phyloP scores from a whole-genome alignment of 2,329 filamentous ascomycete species.

The Microdochium bolleyi region DNA sequence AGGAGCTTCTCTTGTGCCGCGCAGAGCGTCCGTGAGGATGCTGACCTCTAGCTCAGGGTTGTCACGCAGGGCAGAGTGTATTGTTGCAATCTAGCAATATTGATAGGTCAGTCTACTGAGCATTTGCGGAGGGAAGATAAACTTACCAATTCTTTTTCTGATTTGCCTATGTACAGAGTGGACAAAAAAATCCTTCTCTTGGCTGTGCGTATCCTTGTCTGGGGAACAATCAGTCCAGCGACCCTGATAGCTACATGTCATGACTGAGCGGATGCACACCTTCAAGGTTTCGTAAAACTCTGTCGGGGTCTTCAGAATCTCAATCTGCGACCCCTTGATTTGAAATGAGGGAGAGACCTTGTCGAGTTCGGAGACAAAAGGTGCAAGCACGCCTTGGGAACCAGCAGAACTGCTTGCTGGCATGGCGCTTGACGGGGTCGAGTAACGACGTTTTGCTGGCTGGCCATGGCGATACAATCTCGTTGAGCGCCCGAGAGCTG shows the following conservation, averaged over 20 bases:
- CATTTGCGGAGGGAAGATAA: not conserved
- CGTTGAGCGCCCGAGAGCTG: conserved; percentile 2
- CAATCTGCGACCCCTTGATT: conserved; percentile 71
- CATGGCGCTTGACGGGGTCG: conserved; percentile 22
- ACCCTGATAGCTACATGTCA: not conserved
- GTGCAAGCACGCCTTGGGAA: conserved; percentile 35
- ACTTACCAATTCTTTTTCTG: conserved; percentile 75
- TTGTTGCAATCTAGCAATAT: conserved; percentile 55
- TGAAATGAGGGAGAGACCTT: conserved; percentile 86
- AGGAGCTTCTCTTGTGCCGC: conserved; percentile 86
- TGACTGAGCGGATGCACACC: conserved; percentile 32
- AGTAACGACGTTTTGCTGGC: conserved; percentile 24
- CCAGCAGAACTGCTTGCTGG: conserved; percentile 15
- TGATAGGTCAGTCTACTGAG: not conserved
- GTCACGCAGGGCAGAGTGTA: conserved; percentile 64
- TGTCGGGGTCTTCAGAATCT: conserved; percentile 69
- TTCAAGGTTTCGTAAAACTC: conserved; percentile 91
- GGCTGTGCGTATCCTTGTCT: conserved; percentile 76
- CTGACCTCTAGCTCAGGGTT: conserved; percentile 76
- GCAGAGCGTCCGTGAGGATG: conserved; percentile 83
- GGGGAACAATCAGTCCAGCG: conserved; percentile 4
- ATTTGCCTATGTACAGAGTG: conserved; percentile 94
- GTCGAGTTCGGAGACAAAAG: conserved; percentile 68
- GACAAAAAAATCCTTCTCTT: conserved; percentile 79
- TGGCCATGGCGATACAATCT: not conserved